Base-by-base conservation (phyloP, 2,329 filamentous ascomycete genomes). In the Stagonosporopsis rhizophila region DNA sequence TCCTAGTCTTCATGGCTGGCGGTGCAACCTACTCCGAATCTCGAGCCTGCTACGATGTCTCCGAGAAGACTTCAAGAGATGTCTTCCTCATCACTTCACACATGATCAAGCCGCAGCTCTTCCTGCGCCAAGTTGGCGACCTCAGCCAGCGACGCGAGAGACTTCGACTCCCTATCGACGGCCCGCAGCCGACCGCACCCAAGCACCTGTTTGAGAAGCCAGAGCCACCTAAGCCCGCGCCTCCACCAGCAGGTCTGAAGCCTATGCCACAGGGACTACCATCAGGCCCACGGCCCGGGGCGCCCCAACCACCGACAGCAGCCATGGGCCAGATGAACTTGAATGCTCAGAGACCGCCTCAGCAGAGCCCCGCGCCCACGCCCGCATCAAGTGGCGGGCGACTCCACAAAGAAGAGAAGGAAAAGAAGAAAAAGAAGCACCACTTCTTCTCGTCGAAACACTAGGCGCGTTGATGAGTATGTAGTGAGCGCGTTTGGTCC, bases 1-100 rank as follows among this genome's bases (percentile, higher is more conserved):
- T 98, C 50, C 90, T 99, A 56, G 88, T 98, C 15, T 98, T 96
- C 74, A 89, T 98, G 84, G 95, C 94, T 1, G 95, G 95, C 44
- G 95, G 95, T 40, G 95, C 95, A 19, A 98, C 95, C 0, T 96
- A 94, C 74, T 92, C 91, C 5, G 95, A 99, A 78, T 85, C 91
- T 28, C 87, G 95, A 25, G 85, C 88, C 12, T 99, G 95, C 78
- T 98, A 98, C 73, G 92, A 97, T 68, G 80, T 94, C 23, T 89
- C 91, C 2, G 84, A 87, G 48, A 80, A 87, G 45, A 87, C 87
- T 42, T 87, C 86, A 48, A 87, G 89, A 62, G 95, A 99, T 66
- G 81, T 98, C n/a, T 91, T 96, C 73, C 85, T 99, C 5, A 86
- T 89, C 17, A 95, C 91, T 0, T 93, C 90, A 22, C 95, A 99